Conservation (phyloP, 1,284 basidiomycete genomes). For the Papiliotrema nemorosa region DNA sequence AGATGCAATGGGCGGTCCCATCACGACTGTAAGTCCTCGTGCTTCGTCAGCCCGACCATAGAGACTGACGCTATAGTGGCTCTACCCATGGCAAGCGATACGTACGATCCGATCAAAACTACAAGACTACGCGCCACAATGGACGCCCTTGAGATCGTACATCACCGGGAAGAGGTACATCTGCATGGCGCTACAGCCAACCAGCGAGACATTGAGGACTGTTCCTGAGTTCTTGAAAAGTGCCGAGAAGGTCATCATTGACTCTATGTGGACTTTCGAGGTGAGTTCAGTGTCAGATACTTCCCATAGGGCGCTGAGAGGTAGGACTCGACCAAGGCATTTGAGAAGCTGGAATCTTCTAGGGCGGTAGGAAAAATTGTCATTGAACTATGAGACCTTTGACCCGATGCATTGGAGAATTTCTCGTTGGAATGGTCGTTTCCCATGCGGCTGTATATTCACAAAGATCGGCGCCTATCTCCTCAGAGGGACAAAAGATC, state of each 20-base stretch:
- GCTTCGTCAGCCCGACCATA: conserved; percentile 1
- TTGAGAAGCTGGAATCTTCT: conserved; percentile 57
- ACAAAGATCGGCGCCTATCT: too few species aligned
- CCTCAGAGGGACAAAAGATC: too few species aligned
- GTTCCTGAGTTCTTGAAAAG: conserved; percentile 19
- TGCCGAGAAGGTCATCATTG: conserved; percentile 60
- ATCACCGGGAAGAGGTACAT: conserved; percentile 22
- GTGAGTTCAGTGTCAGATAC: too few species aligned
- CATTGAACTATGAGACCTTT: conserved; percentile 36
- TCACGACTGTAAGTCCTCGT: conserved; percentile 18
- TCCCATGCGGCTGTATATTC: too few species aligned
- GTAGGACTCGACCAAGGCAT: conserved; percentile 57
- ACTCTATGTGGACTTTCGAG: conserved; percentile 60
- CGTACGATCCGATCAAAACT: conserved; percentile 45
- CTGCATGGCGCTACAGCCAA: conserved; percentile 25
- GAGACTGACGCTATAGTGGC: conserved; percentile 1
- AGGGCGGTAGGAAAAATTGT: conserved; percentile 63
- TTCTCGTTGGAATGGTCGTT: too few species aligned
- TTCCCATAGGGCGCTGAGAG: not conserved
- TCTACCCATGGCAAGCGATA: conserved; percentile 15
- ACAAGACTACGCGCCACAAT: conserved; percentile 49
- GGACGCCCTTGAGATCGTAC: conserved; percentile 52
- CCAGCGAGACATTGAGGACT: conserved; percentile 24
- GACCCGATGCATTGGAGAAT: too few species aligned
- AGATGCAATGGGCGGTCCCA: conserved; percentile 27